phyloP scores from a whole-genome alignment of 2,329 filamentous ascomycete genomes.

The Colletotrichum cereale region DNA sequence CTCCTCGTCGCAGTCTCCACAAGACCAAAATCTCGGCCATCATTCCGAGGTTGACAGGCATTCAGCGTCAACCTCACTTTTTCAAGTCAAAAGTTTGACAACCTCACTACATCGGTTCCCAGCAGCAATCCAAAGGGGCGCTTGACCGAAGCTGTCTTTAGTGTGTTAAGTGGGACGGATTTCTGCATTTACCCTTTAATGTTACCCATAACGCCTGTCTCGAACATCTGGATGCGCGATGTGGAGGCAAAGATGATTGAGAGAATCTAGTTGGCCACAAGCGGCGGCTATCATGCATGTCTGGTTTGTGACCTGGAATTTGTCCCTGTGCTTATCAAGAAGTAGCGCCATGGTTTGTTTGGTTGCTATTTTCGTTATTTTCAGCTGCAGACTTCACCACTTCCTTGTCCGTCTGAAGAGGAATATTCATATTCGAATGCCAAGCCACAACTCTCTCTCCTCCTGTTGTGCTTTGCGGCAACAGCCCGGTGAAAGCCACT shows the following conservation, averaged over 20 bases:
- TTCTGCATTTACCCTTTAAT: background rate
- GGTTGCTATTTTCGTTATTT: background rate
- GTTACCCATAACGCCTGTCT: background rate
- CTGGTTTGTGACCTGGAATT: background rate
- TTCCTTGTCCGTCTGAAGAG: background rate
- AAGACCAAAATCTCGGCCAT: background rate
- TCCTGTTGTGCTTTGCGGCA: background rate
- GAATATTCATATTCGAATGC: background rate
- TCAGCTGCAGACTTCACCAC: background rate
- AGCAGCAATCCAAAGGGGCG: background rate
- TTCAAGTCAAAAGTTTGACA: background rate
- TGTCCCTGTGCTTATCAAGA: background rate
- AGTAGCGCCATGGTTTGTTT: background rate
- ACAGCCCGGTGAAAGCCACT: background rate
- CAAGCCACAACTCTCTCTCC: rapidly evolving
- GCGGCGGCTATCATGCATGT: background rate
- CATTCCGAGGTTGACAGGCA: background rate
- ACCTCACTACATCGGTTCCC: background rate
- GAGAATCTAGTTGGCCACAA: background rate
- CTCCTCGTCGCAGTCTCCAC: background rate
- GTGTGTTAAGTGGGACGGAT: background rate
- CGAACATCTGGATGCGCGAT: background rate
- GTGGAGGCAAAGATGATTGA: background rate
- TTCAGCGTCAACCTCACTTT: background rate
- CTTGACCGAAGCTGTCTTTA: background rate